These are phyloP conservation scores for Psilocybe azurescens DNA, from an alignment of 768 basidiomycete species.

Conservation along the genomic window DNA sequence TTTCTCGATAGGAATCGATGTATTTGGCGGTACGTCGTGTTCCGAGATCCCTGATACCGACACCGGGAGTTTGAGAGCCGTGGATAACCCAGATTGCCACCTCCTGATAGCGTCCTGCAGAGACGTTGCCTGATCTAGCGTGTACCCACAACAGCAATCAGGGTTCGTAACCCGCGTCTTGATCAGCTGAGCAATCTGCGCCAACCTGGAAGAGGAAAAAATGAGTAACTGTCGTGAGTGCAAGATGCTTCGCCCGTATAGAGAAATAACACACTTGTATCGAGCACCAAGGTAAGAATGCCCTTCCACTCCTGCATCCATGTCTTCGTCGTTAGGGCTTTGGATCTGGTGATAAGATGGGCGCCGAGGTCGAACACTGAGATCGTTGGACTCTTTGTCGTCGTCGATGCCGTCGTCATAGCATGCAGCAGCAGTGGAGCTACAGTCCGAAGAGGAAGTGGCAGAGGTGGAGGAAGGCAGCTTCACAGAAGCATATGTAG, in stretches of 20 bases:
- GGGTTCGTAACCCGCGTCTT: conserved; percentile 53
- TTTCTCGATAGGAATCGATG: neutral
- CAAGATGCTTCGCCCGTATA: neutral
- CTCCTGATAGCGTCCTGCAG: conserved; percentile 61
- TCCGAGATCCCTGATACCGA: conserved; percentile 16
- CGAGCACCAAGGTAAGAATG: conserved; percentile 21
- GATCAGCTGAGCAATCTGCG: conserved; percentile 65
- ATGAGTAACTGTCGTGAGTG: neutral
- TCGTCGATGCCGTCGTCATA: neutral
- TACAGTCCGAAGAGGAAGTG: neutral
- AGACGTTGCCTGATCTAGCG: conserved; percentile 64
- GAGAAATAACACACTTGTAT: conserved; percentile 21
- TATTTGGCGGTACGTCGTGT: neutral
- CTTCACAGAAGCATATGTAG: conserved; percentile 54
- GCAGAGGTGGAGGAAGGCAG: conserved; percentile 53
- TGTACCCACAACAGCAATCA: conserved; percentile 47
- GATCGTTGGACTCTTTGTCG: neutral
- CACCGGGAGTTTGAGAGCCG: conserved; percentile 38
- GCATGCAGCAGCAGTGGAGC: neutral
- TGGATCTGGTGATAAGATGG: neutral
- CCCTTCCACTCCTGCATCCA: conserved; percentile 4
- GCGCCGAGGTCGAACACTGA: neutral
- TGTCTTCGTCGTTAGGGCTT: neutral
- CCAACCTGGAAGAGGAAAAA: conserved; percentile 48
- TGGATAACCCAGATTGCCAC: conserved; percentile 60